phyloP scores from a whole-genome alignment of 768 basidiomycete genomes.

The Butyriboletus loyo region DNA sequence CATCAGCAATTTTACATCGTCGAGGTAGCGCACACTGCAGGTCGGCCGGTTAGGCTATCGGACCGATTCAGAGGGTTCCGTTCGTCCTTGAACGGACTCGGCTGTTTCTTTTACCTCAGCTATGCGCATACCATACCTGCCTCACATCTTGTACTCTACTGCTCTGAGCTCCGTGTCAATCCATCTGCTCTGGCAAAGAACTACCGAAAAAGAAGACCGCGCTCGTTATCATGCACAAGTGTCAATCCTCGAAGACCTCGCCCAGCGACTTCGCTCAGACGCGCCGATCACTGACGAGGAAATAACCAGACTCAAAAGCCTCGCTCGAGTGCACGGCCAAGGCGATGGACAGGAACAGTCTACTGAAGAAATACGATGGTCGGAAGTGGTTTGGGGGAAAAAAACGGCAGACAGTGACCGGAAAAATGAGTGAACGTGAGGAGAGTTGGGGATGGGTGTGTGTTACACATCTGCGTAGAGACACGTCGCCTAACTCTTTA shows the following conservation, averaged over 20 bases:
- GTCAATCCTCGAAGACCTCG: conserved; percentile 61
- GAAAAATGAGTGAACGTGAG: conserved; percentile 37
- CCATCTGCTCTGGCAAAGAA: conserved; percentile 58
- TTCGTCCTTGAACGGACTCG: background rate
- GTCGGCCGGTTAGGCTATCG: background rate
- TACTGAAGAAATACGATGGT: conserved; percentile 40
- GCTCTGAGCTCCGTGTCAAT: conserved; percentile 67
- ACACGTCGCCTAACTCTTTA: background rate
- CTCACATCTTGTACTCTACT: conserved; percentile 62
- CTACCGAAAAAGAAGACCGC: conserved; percentile 48
- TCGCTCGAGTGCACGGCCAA: conserved; percentile 42
- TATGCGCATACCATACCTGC: conserved; percentile 46
- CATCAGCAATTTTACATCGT: background rate
- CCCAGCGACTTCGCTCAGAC: conserved; percentile 48
- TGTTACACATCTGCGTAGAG: background rate
- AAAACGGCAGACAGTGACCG: conserved; percentile 14
- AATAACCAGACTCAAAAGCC: conserved; percentile 49
- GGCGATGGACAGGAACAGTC: conserved; percentile 12
- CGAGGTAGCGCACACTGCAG: too few species aligned
- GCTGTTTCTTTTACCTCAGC: background rate
- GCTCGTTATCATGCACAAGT: conserved; percentile 54
- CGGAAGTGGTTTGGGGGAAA: conserved; percentile 48
- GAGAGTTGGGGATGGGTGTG: conserved; percentile 40
- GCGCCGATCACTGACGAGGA: conserved; percentile 47
- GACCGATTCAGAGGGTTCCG: background rate